Evolutionary conservation across 768 basidiomycete genomes (phyloP), one percentile per base, ranked within the genome.

Genomic region (Lactarius tabidus): DNA sequence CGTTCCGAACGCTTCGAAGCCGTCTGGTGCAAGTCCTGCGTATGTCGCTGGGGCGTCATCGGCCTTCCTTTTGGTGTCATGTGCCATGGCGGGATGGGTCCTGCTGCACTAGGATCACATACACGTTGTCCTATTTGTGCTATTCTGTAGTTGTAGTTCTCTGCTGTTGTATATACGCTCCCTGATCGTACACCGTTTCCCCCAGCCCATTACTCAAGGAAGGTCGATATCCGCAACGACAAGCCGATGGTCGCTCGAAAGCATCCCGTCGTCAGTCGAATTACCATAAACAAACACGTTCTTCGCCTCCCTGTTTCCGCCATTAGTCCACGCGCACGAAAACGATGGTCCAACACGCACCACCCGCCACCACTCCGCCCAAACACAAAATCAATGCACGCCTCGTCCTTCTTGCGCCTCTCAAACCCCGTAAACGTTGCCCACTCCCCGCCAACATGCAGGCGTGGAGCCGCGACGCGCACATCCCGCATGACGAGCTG

Each of bases 191-290:
- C 10, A 2, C 20, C 12, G 4, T 10, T 18, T 54, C 31, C 33
- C 20, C 29, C 31, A 31, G 17, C 9, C 31, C 10, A 10, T 6
- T 18, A 18, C 7, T 61, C 38, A 61, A 39, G 23, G 57, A 23
- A 69, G 48, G 35, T 43, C 41, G 33, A 82, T 65, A 59, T 83
- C 82, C 14, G 75, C 77, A 66, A 84, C 80, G 10, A 84, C 81
- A 3, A 82, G 84, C 0, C 84, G 79, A 70, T 85, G 84, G 69
- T 85, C 84, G 64, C 84, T 85, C 7, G 79, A 79, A 58, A 84
- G 75, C 20, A 82, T 70, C 1, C 84, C 84, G 60, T 84, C 41
- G 14, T 56, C 59, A 12, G 58, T 31, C 20, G 55, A 26, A 8
- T 54, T 43, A 3, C 60, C 43, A 45, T 59, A 35, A 2, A 67